These are phyloP conservation scores for Parascedosporium putredinis DNA, from an alignment of 2,329 filamentous ascomycete genomes.

Conservation along the genomic window DNA sequence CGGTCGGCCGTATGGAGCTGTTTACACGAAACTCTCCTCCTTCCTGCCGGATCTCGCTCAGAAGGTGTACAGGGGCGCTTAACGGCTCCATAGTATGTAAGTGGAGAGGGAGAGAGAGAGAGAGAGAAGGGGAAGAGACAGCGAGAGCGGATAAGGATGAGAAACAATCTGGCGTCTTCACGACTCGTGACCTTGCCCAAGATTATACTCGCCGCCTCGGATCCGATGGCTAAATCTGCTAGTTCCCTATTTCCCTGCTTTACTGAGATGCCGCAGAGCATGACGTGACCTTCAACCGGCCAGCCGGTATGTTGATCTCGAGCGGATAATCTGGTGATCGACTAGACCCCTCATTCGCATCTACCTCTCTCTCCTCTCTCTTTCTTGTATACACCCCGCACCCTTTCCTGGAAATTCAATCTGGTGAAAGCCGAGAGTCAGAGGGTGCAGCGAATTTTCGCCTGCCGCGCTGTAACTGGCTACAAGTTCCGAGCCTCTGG, in stretches of 20 bases:
- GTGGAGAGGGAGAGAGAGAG: too few relatives aligned
- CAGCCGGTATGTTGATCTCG: neutral
- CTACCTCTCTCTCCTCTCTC: neutral
- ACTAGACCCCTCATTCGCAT: neutral
- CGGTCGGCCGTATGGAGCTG: too few relatives aligned
- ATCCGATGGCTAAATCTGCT: neutral
- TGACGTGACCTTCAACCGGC: conserved; percentile 1
- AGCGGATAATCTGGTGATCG: neutral
- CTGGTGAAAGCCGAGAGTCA: neutral
- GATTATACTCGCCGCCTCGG: neutral
- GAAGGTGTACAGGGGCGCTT: too few relatives aligned
- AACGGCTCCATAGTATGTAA: too few relatives aligned
- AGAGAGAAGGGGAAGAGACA: too few relatives aligned
- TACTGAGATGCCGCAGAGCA: neutral
- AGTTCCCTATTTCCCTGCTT: neutral
- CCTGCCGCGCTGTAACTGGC: too few relatives aligned
- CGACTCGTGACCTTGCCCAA: neutral
- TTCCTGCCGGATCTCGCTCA: too few relatives aligned
- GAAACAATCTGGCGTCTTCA: too few relatives aligned
- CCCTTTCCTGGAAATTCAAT: neutral
- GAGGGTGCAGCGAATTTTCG: too few relatives aligned
- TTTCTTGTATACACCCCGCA: neutral
- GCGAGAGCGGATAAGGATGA: neutral
- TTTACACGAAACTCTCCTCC: too few relatives aligned
- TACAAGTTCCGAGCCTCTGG: too few relatives aligned